Evolutionary conservation across 2,329 filamentous ascomycete species (phyloP), one percentile per base, ranked within the genome.

Genomic region (Cordyceps cicadae): DNA sequence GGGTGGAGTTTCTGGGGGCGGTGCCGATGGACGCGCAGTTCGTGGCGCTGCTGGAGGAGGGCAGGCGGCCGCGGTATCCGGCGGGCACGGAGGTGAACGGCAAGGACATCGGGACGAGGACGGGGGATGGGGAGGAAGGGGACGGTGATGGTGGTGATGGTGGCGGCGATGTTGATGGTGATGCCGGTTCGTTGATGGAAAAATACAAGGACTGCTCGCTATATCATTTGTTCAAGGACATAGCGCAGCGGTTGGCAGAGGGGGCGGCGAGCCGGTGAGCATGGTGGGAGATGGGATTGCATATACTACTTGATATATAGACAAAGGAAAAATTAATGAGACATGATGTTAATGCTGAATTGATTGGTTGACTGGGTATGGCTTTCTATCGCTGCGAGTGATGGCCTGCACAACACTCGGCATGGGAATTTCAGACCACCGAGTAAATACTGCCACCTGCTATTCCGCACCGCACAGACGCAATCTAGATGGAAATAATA

Each of bases 1-100:
- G 79, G 0, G 90, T 97, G 41, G 84, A 83, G 17, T 97, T 97
- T 68, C 74, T 97, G 58, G 94, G 92, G 2, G 86, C 85, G 32
- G 86, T 97, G 43, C 94, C 94, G 1, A 92, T 99, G 69, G 94
- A 99, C 75, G 90, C 92, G 21, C 90, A 92, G 68, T 97, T 97
- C 71, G 89, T 94, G 52, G 83, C 88, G 66, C 75, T 99, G 69
- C 85, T 99, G 48, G 93, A 97, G 73, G 90, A 90, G 62, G 83
- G 80, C 15, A 76, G 72, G 62, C 73, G 77, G 64, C 89, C 89
- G 15, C 77, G 77, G 17, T 92, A 92, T 70, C 88, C 88, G 0
- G 76, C 81, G 61, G 88, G 89, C 1, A 91, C 87, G 1, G 68
- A 79, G 34, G 75, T 89, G 32, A 77, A 82, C 62, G 86, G 86